A percentile compares a stretch with the other conserved stretches of the same genome.
phyloP scores from a whole-genome alignment of 1,284 basidiomycete genomes.

The Leccinum pallidistipes region DNA sequence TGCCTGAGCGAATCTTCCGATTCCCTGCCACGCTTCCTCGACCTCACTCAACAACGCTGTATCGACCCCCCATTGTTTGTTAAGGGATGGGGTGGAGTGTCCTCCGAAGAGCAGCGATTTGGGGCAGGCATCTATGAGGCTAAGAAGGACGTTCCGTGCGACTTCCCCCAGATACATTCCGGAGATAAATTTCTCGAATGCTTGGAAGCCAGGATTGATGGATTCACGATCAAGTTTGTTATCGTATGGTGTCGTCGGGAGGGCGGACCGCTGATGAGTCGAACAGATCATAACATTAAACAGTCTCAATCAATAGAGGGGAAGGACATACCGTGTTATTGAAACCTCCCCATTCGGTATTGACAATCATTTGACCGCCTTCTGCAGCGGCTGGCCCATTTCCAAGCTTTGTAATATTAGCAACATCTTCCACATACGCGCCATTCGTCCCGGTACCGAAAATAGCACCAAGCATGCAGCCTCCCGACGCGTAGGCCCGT shows the following conservation, averaged over 20 bases:
- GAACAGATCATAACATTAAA: slow-evolving; percentile 8
- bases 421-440: slow-evolving; percentile 89
- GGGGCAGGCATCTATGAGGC: slow-evolving; percentile 82
- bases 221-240: slow-evolving; percentile 91
- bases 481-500: slow-evolving; percentile 87
- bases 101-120: slow-evolving; percentile 79
- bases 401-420: slow-evolving; percentile 83
- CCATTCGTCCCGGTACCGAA: slow-evolving; percentile 99
- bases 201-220: slow-evolving; percentile 93
- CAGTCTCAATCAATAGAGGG: background rate
- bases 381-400: slow-evolving; percentile 56
- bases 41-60: slow-evolving; percentile 90
- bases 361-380: slow-evolving; percentile 89
- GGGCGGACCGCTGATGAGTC: slow-evolving; percentile 63
- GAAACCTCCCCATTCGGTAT: slow-evolving; percentile 98
- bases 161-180: slow-evolving; percentile 99
- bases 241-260: slow-evolving; percentile 93
- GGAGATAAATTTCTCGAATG: slow-evolving; percentile 98
- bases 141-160: slow-evolving; percentile 81
- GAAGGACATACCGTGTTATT: slow-evolving; percentile 73
- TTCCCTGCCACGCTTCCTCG: slow-evolving; percentile 69
- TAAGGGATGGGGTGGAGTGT: slow-evolving; percentile 68
- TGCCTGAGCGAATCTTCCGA: slow-evolving; percentile 27
- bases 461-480: slow-evolving; percentile 88
- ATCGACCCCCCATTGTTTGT: slow-evolving; percentile 93